These are phyloP conservation scores for Colletotrichum higginsianum DNA, from an alignment of 2,329 filamentous ascomycete species.

Conservation along the genomic window DNA sequence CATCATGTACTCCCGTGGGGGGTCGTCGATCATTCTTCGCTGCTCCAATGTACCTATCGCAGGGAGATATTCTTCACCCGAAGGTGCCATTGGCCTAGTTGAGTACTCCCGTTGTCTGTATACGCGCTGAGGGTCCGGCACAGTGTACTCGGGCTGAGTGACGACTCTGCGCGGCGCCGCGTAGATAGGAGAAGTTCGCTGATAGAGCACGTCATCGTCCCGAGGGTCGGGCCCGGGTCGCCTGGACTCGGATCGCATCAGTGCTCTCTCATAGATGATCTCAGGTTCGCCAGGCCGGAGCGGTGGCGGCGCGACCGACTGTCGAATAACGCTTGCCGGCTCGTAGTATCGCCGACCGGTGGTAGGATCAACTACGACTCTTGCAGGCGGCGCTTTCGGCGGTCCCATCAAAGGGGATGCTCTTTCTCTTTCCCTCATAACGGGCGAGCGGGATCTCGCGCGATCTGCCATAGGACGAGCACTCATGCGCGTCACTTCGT, in stretches of 20 bases:
- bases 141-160: constrained; percentile 73
- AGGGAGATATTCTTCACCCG: constrained; percentile 63
- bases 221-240: constrained; percentile 62
- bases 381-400: constrained; percentile 68
- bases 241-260: constrained; percentile 66
- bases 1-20: constrained; percentile 67
- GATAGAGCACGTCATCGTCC: constrained; percentile 68
- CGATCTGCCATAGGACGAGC: constrained; percentile 64
- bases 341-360: constrained; percentile 85
- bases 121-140: constrained; percentile 65
- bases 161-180: constrained; percentile 69
- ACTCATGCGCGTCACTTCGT: constrained; percentile 61
- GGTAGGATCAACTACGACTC: constrained; percentile 82
- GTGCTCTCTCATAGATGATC: constrained; percentile 76
- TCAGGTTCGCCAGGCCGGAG: constrained; percentile 63
- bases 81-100: constrained; percentile 60
- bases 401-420: constrained; percentile 65
- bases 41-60: constrained; percentile 60
- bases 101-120: constrained; percentile 73
- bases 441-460: constrained; percentile 64
- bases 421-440: constrained; percentile 60
- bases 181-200: constrained; percentile 65
- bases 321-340: constrained; percentile 62
- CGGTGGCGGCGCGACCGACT: constrained; percentile 67
- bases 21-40: constrained; percentile 60